These are phyloP conservation scores for Colletotrichum liriopes DNA, from an alignment of 2,329 filamentous ascomycete species.

Conservation along the genomic window DNA sequence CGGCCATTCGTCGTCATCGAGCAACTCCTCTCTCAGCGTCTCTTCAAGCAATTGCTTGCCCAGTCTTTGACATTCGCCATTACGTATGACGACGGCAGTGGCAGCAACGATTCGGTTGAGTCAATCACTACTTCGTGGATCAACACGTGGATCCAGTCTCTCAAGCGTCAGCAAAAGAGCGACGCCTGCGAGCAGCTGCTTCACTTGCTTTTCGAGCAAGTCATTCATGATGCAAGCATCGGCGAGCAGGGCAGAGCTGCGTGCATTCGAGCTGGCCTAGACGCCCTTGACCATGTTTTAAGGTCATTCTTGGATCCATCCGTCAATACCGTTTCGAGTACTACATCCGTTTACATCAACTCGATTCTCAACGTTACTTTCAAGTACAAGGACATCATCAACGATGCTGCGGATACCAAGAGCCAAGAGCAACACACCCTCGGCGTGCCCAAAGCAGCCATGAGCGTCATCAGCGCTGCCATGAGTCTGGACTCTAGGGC, in stretches of 20 bases:
- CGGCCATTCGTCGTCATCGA: conserved; percentile 87
- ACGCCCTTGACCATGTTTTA: conserved; percentile 71
- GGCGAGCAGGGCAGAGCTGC: conserved; percentile 72
- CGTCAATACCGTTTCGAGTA: conserved; percentile 59
- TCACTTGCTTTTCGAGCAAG: conserved; percentile 79
- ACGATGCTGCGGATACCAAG: conserved; percentile 62
- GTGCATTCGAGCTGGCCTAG: conserved; percentile 77
- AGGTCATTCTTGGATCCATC: conserved; percentile 67
- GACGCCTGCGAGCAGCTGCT: conserved; percentile 87
- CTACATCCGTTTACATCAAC: conserved; percentile 74
- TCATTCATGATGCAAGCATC: conserved; percentile 69
- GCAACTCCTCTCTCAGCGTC: conserved; percentile 82
- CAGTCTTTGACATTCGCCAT: conserved; percentile 70
- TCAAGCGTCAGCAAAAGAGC: conserved; percentile 82
- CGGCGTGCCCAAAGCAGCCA: conserved; percentile 64
- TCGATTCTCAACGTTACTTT: conserved; percentile 77
- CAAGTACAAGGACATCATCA: conserved; percentile 74
- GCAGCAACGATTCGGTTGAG: conserved; percentile 58
- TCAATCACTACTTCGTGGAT: conserved; percentile 85
- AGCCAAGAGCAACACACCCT: conserved; percentile 56
- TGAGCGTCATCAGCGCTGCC: conserved; percentile 67
- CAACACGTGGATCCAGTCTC: conserved; percentile 81
- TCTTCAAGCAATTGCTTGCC: conserved; percentile 73
- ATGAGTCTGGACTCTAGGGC: conserved; percentile 62
- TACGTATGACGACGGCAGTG: conserved; percentile 63